phyloP scores from a whole-genome alignment of 176 grass and related monocot genomes.

The Areca catechu region DNA sequence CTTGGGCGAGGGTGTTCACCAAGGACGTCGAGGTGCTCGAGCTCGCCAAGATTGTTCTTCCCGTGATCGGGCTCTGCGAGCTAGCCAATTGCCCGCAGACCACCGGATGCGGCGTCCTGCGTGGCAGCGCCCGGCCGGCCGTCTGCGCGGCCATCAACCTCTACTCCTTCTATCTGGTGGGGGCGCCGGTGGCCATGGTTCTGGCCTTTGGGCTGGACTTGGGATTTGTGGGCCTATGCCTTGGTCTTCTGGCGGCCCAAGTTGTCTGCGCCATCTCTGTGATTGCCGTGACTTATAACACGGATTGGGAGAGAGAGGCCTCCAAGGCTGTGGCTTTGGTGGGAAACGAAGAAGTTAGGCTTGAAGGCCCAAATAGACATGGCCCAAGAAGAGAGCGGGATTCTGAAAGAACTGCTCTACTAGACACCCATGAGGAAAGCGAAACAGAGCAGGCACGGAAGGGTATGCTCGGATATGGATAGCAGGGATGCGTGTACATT shows the following conservation, averaged over 20 bases:
- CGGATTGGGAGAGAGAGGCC: constrained; percentile 17
- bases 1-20: constrained; percentile 17
- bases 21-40: constrained; percentile 11
- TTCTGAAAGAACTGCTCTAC: too few relatives aligned
- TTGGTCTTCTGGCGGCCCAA: constrained; percentile 20
- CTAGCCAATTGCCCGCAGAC: constrained; percentile 23
- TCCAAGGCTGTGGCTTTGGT: constrained; percentile 13
- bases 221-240: constrained; percentile 9
- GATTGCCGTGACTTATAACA: not conserved
- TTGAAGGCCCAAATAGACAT: too few relatives aligned
- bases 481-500: too few relatives aligned
- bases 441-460: too few relatives aligned
- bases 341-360: not conserved
- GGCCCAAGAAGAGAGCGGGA: too few relatives aligned
- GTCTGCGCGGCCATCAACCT: constrained; percentile 11
- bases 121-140: constrained; percentile 6
- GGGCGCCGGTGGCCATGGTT: constrained; percentile 12
- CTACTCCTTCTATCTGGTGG: constrained; percentile 14
- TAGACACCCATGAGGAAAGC: too few relatives aligned
- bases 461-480: too few relatives aligned
- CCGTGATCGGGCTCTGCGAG: constrained; percentile 20
- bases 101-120: constrained; percentile 19
- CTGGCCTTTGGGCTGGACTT: constrained; percentile 5
- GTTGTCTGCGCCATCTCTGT: not conserved
- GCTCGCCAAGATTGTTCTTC: constrained; percentile 7